Conservation (phyloP, 352 stramenopile species). For the Globisporangium echinulatum region DNA sequence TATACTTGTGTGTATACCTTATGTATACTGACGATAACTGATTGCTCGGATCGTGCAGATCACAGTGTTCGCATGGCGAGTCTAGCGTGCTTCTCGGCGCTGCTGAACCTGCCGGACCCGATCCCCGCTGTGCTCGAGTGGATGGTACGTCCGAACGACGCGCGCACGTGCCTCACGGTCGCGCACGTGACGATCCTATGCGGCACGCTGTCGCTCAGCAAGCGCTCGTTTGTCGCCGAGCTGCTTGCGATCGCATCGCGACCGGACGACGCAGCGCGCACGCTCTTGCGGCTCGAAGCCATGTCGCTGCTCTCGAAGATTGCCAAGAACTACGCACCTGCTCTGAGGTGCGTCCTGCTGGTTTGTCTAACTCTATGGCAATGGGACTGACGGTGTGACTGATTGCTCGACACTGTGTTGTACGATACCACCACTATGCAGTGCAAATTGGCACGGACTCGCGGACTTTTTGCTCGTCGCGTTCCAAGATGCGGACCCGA, state of each 20-base stretch:
- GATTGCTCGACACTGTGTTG: neutral
- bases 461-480: constrained; percentile 73
- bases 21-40: too few relatives aligned
- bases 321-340: constrained; percentile 76
- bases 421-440: neutral
- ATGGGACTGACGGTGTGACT: neutral
- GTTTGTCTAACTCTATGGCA: neutral
- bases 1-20: too few relatives aligned
- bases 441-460: constrained; percentile 55
- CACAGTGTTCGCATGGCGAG: constrained; percentile 75
- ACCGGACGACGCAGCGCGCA: constrained; percentile 45
- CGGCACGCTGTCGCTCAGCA: constrained; percentile 44
- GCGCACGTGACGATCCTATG: constrained; percentile 62
- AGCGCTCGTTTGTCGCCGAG: constrained; percentile 70
- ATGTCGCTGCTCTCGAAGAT: constrained; percentile 83
- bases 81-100: constrained; percentile 68
- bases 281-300: constrained; percentile 62
- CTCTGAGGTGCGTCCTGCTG: constrained; percentile 28
- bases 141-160: constrained; percentile 53
- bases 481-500: constrained; percentile 81
- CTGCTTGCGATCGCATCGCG: constrained; percentile 58
- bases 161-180: constrained; percentile 38
- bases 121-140: constrained; percentile 60
- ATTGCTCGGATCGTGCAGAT: constrained; percentile 9
- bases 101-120: constrained; percentile 68